Evolutionary conservation across 768 basidiomycete genomes (phyloP), one percentile per base, ranked within the genome.

Genomic region (Suillus americanus): DNA sequence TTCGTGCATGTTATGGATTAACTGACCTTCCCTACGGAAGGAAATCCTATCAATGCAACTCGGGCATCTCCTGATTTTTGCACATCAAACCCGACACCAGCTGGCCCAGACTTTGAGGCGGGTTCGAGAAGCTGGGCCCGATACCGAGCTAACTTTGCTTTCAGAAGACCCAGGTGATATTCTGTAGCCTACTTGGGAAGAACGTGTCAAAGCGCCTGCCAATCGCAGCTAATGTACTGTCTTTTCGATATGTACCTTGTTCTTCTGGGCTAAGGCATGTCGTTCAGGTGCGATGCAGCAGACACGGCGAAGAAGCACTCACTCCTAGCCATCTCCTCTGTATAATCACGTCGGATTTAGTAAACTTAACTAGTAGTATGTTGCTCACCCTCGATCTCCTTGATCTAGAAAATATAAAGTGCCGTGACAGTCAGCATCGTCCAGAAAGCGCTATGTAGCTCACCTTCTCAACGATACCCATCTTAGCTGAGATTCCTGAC

Each of bases 291-390:
- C 68, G 63, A 25, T 46, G 35, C 2, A 61, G 35, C 16, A 51
- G 7, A 33, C 33, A 67, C n/a, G 35, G 18, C 9, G 28, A 23
- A 33, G n/a, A 18, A 61, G 35, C 2, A 82, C 91, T 81, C 75
- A 94, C 95, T 98, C 79, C 95, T 86, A 68, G 93, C 90, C 96
- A 99, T 97, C 86, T 98, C 96, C 88, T 95, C 94, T 95, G 73
- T 16, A 38, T 20, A 6, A 40, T 10, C 20, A 18, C 20, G 12
- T 20, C 18, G 0, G 25, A 64, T 20, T 53, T 65, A 41, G 16
- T 63, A 46, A 60, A 25, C 38, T 46, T 38, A 68, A 35, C 8
- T 35, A 9, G 23, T 35, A n/a, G 14, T 10, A 61, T 25, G 60
- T 37, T 55, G 68, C 91, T 79, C 75, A 94, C 94, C 92, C 85